A percentile compares a stretch with the other conserved stretches of the same genome.
Conservation (phyloP, 2,329 filamentous ascomycete species). For the Lasiodiplodia hormozganensis region DNA sequence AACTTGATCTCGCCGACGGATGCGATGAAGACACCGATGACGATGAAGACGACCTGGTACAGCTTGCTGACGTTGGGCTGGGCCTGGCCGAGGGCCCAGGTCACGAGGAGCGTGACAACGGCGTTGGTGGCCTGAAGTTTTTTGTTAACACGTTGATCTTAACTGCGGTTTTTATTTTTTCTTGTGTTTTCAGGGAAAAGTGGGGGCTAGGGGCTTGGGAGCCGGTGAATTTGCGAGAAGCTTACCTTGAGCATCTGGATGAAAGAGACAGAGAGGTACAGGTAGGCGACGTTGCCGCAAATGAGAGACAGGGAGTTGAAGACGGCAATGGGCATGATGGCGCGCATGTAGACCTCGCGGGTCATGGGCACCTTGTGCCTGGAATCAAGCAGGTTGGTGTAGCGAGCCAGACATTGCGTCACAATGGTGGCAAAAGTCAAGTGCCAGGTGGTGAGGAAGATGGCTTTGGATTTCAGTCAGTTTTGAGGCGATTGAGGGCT, state of each 20-base stretch:
- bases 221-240: background rate
- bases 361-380: constrained; percentile 98
- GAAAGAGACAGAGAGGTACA: constrained; percentile 94
- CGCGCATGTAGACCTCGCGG: constrained; percentile 86
- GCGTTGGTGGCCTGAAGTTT: constrained; percentile 80
- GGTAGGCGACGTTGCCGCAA: constrained; percentile 93
- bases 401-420: constrained; percentile 91
- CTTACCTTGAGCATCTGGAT: constrained; percentile 98
- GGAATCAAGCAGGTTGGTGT: constrained; percentile 87
- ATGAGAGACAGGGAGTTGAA: constrained; percentile 97
- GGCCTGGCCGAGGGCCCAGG: constrained; percentile 85
- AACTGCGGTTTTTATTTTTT: background rate
- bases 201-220: background rate
- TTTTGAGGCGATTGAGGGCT: constrained; percentile 50
- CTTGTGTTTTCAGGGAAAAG: background rate
- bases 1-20: constrained; percentile 97
- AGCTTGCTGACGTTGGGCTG: constrained; percentile 86
- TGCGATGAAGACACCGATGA: constrained; percentile 91
- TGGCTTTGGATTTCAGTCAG: constrained; percentile 56
- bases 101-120: constrained; percentile 87
- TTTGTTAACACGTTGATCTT: constrained; percentile 7
- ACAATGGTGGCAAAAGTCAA: constrained; percentile 90
- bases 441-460: constrained; percentile 90
- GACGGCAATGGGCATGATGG: constrained; percentile 91
- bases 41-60: constrained; percentile 92